phyloP scores from a whole-genome alignment of 306 rosid genomes.

The Clitoria ternatea region DNA sequence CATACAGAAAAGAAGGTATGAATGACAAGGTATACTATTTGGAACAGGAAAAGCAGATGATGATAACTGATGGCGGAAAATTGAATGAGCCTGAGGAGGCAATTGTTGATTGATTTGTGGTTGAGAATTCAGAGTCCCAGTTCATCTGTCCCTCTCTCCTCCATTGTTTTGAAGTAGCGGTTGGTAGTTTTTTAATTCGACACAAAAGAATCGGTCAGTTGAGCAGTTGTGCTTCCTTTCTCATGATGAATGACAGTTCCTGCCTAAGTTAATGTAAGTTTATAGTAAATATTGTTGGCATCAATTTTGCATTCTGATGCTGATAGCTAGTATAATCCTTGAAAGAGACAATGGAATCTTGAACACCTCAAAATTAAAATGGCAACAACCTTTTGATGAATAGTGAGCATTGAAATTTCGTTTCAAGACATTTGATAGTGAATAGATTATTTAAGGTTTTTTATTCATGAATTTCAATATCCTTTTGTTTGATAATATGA shows the following conservation, averaged over 20 bases:
- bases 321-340: slow-evolving; percentile 2
- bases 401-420: neutral
- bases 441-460: neutral
- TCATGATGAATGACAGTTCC: neutral
- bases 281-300: neutral
- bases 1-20: slow-evolving; percentile 70
- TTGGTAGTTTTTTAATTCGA: slow-evolving; percentile 2
- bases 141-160: slow-evolving; percentile 3
- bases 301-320: neutral
- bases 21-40: slow-evolving; percentile 64
- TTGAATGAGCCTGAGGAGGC: slow-evolving; percentile 5
- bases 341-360: slow-evolving; percentile 16
- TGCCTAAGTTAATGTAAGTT: neutral
- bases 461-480: neutral
- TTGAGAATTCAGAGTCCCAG: slow-evolving; percentile 18
- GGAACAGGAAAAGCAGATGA: slow-evolving; percentile 49
- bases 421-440: neutral
- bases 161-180: neutral
- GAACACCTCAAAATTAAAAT: neutral
- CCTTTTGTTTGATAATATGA: neutral
- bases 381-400: neutral
- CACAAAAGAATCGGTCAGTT: slow-evolving; percentile 1
- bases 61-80: slow-evolving; percentile 16
- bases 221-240: neutral
- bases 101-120: slow-evolving; percentile 13